A percentile compares a stretch with the other conserved stretches of the same genome.
These are phyloP conservation scores for Arthrobotrys musiformis DNA, from an alignment of 2,329 filamentous ascomycete genomes.

Conservation along the genomic window DNA sequence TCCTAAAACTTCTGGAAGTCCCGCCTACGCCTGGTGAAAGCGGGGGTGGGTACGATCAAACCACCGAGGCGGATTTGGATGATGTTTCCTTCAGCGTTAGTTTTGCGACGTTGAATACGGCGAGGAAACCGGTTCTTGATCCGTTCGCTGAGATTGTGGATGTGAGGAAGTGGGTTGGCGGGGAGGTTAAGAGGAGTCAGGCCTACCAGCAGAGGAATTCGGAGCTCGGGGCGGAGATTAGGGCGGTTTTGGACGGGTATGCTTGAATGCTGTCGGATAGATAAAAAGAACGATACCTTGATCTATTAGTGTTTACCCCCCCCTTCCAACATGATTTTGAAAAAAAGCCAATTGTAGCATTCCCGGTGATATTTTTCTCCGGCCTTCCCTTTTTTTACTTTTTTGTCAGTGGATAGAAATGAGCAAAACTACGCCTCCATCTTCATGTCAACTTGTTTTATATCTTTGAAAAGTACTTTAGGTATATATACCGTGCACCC, in stretches of 20 bases:
- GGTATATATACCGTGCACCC: too few species aligned
- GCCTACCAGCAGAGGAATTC: constrained; percentile 18
- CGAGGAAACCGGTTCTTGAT: constrained; percentile 78
- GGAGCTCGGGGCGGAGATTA: constrained; percentile 15
- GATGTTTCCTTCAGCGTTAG: constrained; percentile 94
- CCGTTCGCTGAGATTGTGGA: constrained; percentile 89
- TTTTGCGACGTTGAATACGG: constrained; percentile 92
- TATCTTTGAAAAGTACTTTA: too few species aligned
- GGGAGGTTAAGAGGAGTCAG: constrained; percentile 51
- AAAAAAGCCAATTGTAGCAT: not conserved
- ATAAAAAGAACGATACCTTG: too few species aligned
- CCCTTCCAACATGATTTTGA: not conserved
- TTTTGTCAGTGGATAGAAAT: too few species aligned
- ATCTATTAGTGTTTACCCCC: too few species aligned
- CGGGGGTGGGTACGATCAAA: constrained; percentile 64
- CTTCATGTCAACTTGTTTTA: too few species aligned
- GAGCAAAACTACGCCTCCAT: too few species aligned
- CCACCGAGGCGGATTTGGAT: constrained; percentile 83
- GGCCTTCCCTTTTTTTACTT: too few species aligned
- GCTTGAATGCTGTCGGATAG: too few species aligned
- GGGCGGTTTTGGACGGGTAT: constrained; percentile 41
- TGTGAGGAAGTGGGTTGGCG: constrained; percentile 78
- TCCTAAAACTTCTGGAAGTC: constrained; percentile 89
- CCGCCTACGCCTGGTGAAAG: constrained; percentile 76
- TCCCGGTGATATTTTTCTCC: too few species aligned